Base-by-base conservation (phyloP, 768 basidiomycete genomes). In the Paxillus involutus region DNA sequence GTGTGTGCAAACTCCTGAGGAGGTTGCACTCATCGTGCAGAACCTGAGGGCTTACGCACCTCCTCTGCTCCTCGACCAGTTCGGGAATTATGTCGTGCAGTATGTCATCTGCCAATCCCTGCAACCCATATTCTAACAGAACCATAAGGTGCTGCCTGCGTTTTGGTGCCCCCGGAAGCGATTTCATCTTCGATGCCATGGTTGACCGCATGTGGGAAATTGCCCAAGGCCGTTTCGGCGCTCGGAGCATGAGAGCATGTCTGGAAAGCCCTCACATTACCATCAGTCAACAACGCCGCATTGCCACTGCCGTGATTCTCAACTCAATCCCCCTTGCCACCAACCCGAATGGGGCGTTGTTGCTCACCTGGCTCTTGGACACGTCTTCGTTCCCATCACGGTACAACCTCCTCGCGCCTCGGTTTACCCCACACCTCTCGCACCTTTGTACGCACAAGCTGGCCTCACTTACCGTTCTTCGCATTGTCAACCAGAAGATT, bases 171-270 rank as follows among this genome's bases (percentile, higher is more conserved):
- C 95, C 95, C 33, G 83, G 82, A 30, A 95, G 93, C 52, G 93
- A 96, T 59, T 98, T 98, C 70, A 90, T 98, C 55, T 98, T 98
- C 69, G 95, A 98, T 68, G 94, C 93, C 29, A 98, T 98, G 78
- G 88, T 91, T 44, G 96, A 98, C 71, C 91, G 97, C 39, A 89
- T 97, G 75, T 98, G 97, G 94, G 97, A 98, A 74, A 81, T 99
- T 49, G 96, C 94, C 0, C 96, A 98, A 74, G 96, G 96, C 21
- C 86, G 97, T 33, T 99, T 97, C 64, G 97, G 97, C 50, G 97
- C 97, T 44, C 88, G 97, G 46, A 95, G 94, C 67, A 96, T 98
- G 89, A 83, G 96, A 59, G 95, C 97, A 11, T 97, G 95, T 69
- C 80, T 98, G 17, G 97, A 98, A 71, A 94, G 86, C 69, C 85